Evolutionary conservation across 768 basidiomycete genomes (phyloP).

Genomic region (Leccinum pellstonianum): DNA sequence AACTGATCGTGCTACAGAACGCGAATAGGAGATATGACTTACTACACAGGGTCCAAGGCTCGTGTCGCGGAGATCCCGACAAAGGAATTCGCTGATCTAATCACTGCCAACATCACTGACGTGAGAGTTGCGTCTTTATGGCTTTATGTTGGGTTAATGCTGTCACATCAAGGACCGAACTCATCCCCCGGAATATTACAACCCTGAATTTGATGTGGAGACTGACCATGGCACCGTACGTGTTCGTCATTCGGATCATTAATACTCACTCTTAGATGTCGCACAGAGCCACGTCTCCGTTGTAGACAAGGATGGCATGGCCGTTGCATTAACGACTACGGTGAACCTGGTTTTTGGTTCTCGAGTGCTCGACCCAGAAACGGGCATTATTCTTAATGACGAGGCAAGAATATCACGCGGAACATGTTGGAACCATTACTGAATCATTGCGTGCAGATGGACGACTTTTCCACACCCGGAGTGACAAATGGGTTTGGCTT

Average conservation of each 20-base stretch:
- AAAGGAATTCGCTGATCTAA: conserved; percentile 61
- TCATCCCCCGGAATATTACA: conserved; percentile 79
- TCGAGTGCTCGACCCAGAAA: conserved; percentile 78
- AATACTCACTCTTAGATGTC: conserved; percentile 6
- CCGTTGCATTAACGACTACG: conserved; percentile 82
- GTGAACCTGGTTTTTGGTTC: conserved; percentile 92
- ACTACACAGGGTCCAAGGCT: conserved; percentile 47
- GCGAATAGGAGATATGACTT: conserved; percentile 76
- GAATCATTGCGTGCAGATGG: conserved; percentile 53
- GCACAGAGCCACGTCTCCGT: conserved; percentile 79
- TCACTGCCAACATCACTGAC: conserved; percentile 76
- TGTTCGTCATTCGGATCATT: conserved; percentile 1
- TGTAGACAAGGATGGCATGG: conserved; percentile 84
- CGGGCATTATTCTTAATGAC: conserved; percentile 88
- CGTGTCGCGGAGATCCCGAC: conserved; percentile 65
- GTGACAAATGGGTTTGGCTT: conserved; percentile 81
- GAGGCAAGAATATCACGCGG: conserved; percentile 46
- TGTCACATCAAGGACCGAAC: conserved; percentile 61
- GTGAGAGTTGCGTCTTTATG: conserved; percentile 44
- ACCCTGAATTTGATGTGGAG: conserved; percentile 74
- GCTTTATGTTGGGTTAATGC: conserved; percentile 9
- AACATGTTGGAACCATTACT: background rate
- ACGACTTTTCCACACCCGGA: conserved; percentile 90
- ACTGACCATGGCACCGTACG: conserved; percentile 80
- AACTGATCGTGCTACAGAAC: conserved; percentile 51